A percentile compares a stretch with the other conserved stretches of the same genome.
These are phyloP conservation scores for Termitomyces bulborhizus DNA, from an alignment of 768 basidiomycete species.

Conservation along the genomic window DNA sequence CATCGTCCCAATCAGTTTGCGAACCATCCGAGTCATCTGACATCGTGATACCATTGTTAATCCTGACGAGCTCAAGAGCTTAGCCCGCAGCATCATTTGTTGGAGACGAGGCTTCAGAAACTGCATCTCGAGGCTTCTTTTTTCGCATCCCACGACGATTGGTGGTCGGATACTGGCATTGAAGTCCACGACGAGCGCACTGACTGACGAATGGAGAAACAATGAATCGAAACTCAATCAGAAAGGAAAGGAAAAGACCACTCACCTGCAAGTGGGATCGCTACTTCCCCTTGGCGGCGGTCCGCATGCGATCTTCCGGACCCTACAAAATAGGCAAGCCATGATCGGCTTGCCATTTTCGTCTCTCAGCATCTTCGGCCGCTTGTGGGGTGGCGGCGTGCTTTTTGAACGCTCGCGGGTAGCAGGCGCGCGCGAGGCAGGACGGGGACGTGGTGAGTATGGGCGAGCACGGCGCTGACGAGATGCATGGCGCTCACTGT, in stretches of 20 bases:
- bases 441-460: not conserved
- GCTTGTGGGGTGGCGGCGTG: not conserved
- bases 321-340: conserved; percentile 44
- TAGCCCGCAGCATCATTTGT: too few species aligned
- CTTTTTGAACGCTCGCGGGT: conserved; percentile 1
- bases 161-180: not conserved
- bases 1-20: not conserved
- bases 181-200: not conserved
- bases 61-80: not conserved
- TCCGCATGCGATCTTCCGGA: conserved; percentile 48
- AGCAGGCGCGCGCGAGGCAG: not conserved
- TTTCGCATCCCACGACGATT: conserved; percentile 1
- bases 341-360: conserved; percentile 31
- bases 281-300: conserved; percentile 29
- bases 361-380: not conserved
- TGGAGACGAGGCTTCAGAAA: not conserved
- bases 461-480: conserved; percentile 4
- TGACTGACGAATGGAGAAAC: not conserved
- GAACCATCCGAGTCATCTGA: not conserved
- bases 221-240: too few species aligned
- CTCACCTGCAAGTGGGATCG: conserved; percentile 46
- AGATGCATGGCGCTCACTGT: not conserved
- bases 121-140: not conserved
- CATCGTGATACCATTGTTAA: not conserved
- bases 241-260: not conserved